These are phyloP conservation scores for Populus ilicifolia DNA, from an alignment of 345 rosid genomes.

Conservation along the genomic window DNA sequence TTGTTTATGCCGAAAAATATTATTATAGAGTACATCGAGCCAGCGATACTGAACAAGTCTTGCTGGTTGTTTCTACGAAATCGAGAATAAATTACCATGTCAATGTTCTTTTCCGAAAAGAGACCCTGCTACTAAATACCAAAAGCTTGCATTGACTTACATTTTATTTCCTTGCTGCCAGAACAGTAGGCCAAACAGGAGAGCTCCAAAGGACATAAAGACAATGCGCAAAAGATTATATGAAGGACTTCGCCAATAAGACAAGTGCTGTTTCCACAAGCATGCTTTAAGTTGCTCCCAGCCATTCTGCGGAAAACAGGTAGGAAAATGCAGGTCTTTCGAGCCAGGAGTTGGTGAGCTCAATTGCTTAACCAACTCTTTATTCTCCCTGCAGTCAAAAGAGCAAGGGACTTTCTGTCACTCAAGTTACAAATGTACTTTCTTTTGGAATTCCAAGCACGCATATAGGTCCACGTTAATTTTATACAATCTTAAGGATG, in stretches of 20 bases:
- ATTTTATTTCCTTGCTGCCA: conserved; percentile 65
- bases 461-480: too few species aligned
- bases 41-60: conserved; percentile 52
- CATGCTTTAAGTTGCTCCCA: conserved; percentile 68
- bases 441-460: background rate
- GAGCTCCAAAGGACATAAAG: conserved; percentile 33
- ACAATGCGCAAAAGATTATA: conserved; percentile 56
- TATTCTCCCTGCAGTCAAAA: conserved; percentile 40
- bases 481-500: background rate
- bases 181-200: conserved; percentile 56
- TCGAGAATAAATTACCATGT: background rate
- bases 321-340: conserved; percentile 50
- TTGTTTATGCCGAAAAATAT: conserved; percentile 64
- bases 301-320: conserved; percentile 46
- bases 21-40: conserved; percentile 44
- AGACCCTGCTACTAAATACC: background rate
- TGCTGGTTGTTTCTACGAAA: conserved; percentile 57
- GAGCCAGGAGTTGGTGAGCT: conserved; percentile 45
- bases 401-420: background rate
- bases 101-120: background rate
- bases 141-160: conserved; percentile 18
- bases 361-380: conserved; percentile 41
- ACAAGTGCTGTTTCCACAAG: conserved; percentile 67
- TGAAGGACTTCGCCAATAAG: conserved; percentile 83
- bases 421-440: background rate